These are phyloP conservation scores for Allomyces macrogynus DNA, from an alignment of 192 early-diverging fungal species.

Conservation along the genomic window DNA sequence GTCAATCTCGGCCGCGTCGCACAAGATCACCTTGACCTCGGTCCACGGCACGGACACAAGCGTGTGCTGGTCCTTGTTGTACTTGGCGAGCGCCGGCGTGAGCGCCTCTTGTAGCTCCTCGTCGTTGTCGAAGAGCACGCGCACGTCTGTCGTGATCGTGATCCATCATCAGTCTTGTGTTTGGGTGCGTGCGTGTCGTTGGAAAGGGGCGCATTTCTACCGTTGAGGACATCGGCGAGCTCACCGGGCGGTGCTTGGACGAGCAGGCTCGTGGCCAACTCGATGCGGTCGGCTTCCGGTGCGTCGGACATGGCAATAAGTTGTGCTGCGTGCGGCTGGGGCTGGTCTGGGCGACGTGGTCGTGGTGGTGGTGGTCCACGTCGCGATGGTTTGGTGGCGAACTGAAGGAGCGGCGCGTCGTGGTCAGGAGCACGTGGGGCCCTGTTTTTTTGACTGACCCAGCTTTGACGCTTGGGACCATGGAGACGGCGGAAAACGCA, in stretches of 20 bases:
- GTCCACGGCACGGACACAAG: slow-evolving; percentile 43
- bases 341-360: too few relatives aligned
- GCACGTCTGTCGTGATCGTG: slow-evolving; percentile 45
- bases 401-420: too few relatives aligned
- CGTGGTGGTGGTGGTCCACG: too few relatives aligned
- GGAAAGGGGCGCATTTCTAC: slow-evolving; percentile 20
- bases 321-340: too few relatives aligned
- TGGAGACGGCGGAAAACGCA: too few relatives aligned
- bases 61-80: slow-evolving; percentile 66
- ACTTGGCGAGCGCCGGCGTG: slow-evolving; percentile 44
- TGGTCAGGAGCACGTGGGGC: too few relatives aligned
- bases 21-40: slow-evolving; percentile 45
- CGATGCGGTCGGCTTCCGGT: not conserved
- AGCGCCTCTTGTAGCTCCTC: slow-evolving; percentile 47
- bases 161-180: not conserved
- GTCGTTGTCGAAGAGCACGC: slow-evolving; percentile 62
- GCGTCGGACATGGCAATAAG: not conserved
- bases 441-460: too few relatives aligned
- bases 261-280: not conserved
- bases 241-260: slow-evolving; percentile 19
- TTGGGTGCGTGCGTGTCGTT: slow-evolving; percentile 1
- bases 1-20: slow-evolving; percentile 46
- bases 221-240: slow-evolving; percentile 88
- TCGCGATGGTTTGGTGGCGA: too few relatives aligned
- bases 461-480: too few relatives aligned